Base-by-base conservation (phyloP, 2,329 filamentous ascomycete genomes). In the Chalara sp. region DNA sequence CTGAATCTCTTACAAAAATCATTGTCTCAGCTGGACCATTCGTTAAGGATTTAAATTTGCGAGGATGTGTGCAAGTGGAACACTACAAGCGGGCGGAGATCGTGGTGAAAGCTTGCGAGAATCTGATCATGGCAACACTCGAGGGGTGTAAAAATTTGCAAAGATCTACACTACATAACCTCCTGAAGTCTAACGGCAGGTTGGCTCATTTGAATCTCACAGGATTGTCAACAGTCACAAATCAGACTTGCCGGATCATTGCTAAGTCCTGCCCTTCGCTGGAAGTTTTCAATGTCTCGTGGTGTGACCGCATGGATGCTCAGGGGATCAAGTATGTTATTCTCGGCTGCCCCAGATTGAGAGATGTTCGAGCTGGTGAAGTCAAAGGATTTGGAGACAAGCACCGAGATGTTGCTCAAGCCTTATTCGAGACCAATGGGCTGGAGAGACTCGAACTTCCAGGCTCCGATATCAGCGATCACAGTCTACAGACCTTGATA, bases 111-210 rank as follows among this genome's bases (percentile, higher is more conserved):
- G 80, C 87, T 5, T 97, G 92, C 72, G 83, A 76, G 59, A 97
- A 97, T 62, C 76, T 99, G 29, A 83, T 90, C 63, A 89, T 89
- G 62, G 87, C 91, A 48, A 95, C 87, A 1, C 76, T 97, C 12
- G 89, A 97, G 70, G 93, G 90, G 5, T 96, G 90, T 65, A 82
- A 85, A 42, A 93, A 95, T 56, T 87, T 96, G 59, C 82, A 87
- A 52, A 81, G 81, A 35, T 80, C 82, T 4, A 87, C 91, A 1
- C 78, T 96, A 51, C 87, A 89, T 67, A 87, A 81, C 62, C 73
- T 99, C 6, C 73, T 93, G 45, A 73, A 71, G 49, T 81, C 81
- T 49, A 97, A 97, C 65, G 78, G 78, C 50, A 81, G 81, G 48
- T 77, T 99, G 35, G 79, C 86, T n/a, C 84, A 89, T 61, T 76